phyloP scores from a whole-genome alignment of 148 eudicot genomes.

The Rhododendron ferrugineum region DNA sequence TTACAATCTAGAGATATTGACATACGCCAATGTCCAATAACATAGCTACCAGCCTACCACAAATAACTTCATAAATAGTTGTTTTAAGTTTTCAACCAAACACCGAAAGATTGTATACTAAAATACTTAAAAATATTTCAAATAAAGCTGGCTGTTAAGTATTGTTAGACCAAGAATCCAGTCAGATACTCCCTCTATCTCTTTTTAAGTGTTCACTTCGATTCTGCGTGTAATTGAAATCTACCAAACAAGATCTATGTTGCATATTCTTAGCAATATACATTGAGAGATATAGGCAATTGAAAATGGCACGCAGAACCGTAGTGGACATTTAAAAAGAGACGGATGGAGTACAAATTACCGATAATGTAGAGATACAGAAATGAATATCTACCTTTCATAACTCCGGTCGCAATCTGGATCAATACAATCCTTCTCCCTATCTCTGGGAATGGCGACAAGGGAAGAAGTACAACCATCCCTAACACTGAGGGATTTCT shows the following conservation, averaged over 20 bases:
- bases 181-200: too few relatives aligned
- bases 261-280: too few relatives aligned
- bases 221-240: too few relatives aligned
- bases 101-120: neutral
- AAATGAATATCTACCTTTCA: constrained; percentile 44
- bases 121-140: neutral
- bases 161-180: neutral
- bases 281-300: too few relatives aligned
- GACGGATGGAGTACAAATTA: too few relatives aligned
- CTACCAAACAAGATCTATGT: too few relatives aligned
- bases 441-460: constrained; percentile 84
- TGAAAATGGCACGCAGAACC: too few relatives aligned
- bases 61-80: neutral
- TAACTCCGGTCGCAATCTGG: constrained; percentile 97
- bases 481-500: constrained; percentile 29
- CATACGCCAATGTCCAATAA: neutral
- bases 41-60: neutral
- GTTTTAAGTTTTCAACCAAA: neutral
- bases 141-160: neutral
- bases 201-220: too few relatives aligned
- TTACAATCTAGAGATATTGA: neutral
- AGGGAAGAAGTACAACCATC: constrained; percentile 49
- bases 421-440: constrained; percentile 84
- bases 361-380: neutral
- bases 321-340: too few relatives aligned